Evolutionary conservation across 805 yeast genomes (phyloP), one percentile per base, ranked within the genome.

Genomic region (Saitoella complicata): DNA sequence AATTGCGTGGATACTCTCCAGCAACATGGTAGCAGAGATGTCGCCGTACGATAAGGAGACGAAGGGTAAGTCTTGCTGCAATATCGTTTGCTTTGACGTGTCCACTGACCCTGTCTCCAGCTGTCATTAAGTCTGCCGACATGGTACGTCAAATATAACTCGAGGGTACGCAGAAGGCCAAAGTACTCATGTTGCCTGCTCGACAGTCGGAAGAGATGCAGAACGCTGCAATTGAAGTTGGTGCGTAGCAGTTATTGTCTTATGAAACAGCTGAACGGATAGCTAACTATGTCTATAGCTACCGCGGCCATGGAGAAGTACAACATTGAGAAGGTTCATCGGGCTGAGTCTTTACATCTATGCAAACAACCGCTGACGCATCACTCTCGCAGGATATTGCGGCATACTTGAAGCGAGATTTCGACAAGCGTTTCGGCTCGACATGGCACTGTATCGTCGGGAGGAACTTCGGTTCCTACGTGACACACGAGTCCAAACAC

Each of bases 391-490:
- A 54, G 55, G 80, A 76, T 46, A 65, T 73, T 34, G 81, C 81
- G 21, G 69, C 76, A 3, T 68, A 58, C 46, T 63, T 75, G 42
- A 75, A 76, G 58, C 73, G 73, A 53, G 78, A 70, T 48, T 62
- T 75, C 55, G 81, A 75, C 53, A 64, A 66, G 33, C 57, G 66
- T 40, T 73, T 66, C 51, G 77, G 78, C 0, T 68, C 73, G 30
- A 66, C 78, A 6, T 75, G 81, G 81, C 80, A 75, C 55, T 75
- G 75, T 32, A 67, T 75, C 42, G 80, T 73, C 32, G 81, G 81
- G 21, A 61, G 65, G 51, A 69, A 73, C 44, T 75, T 75, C 55
- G 81, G 81, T 9, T 67, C 75, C 40, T 73, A 70, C 53, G 80
- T 75, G 29, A 73, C 80, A 35, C 80, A 75, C 51, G 72, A 62